Base-by-base conservation (phyloP, 306 rosid genomes). In the Medicago arabica region DNA sequence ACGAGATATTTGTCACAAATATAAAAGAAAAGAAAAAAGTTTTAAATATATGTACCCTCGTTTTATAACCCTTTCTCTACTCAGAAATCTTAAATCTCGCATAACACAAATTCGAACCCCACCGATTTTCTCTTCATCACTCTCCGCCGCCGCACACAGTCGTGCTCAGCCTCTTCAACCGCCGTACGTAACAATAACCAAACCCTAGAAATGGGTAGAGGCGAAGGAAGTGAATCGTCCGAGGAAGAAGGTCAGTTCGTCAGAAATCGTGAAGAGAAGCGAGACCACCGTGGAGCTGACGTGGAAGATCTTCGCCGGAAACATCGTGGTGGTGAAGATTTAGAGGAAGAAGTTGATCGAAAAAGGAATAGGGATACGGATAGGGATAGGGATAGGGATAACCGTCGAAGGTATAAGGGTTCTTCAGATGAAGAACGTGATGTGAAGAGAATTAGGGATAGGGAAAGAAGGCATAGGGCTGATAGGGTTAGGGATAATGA, bases 161-260 rank as follows among this genome's bases (percentile, higher is more conserved):
- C 7, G 38, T 34, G 38, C 7, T 34, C 7, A 34, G 38, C 38
- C 7, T 4, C 0, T 34, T 5, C 38, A 34, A 34, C 38, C 38
- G 7, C 38, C 38, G 38, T 34, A 34, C 38, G 38, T 34, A 34
- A 34, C 38, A 34, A 5, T 34, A 34, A 34, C 38, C 38, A 34
- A 60, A 60, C 66, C 66, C 66, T 60, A 60, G 66, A 7, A 4
- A 60, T 60, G 41, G 41, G 41, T 60, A 5, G n/a, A 28, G 10
- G 12, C 0, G 66, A 60, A 60, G 5, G 66, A 4, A 60, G 41
- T 28, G 66, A 60, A 6, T 60, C 66, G 10, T n/a, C 15, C 7
- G 66, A 60, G 40, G 66, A 60, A 60, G 66, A 60, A 4, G 66
- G 66, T 0, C 66, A 60, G n/a, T 60, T 60, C 14, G 40, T 60